phyloP scores from a whole-genome alignment of 2,329 filamentous ascomycete genomes.

The Teratosphaeriaceae sp. region DNA sequence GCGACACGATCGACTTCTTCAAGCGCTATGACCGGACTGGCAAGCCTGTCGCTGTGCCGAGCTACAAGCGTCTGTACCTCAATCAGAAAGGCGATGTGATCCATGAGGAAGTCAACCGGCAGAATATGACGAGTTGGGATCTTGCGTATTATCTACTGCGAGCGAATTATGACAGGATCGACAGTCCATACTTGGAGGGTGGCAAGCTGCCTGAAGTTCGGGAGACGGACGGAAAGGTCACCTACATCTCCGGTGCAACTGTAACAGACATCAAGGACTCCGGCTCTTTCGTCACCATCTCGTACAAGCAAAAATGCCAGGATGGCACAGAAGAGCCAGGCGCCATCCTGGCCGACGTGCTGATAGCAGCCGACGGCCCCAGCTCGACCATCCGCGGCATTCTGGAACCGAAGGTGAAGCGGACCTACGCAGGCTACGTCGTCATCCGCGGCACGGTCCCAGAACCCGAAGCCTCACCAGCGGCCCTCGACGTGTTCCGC shows the following conservation, averaged over 20 bases:
- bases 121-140: constrained; percentile 45
- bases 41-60: constrained; percentile 23
- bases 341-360: constrained; percentile 27
- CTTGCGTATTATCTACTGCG: constrained; percentile 39
- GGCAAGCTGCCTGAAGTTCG: constrained; percentile 15
- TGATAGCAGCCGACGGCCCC: constrained; percentile 41
- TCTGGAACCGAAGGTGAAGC: constrained; percentile 23
- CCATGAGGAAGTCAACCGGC: constrained; percentile 27
- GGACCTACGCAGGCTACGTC: constrained; percentile 28
- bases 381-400: constrained; percentile 25
- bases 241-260: constrained; percentile 26
- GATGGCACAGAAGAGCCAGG: constrained; percentile 16
- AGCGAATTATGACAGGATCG: constrained; percentile 39
- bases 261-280: constrained; percentile 24
- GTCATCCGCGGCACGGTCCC: constrained; percentile 29
- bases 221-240: constrained; percentile 18
- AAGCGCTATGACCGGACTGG: constrained; percentile 36
- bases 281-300: constrained; percentile 21
- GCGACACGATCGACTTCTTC: constrained; percentile 38
- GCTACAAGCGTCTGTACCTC: constrained; percentile 21
- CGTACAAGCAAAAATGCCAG: constrained; percentile 17
- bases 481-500: constrained; percentile 28
- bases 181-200: constrained; percentile 24
- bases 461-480: constrained; percentile 29
- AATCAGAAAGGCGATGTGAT: constrained; percentile 22